These are phyloP conservation scores for Alloascoidea hylecoeti DNA, from an alignment of 805 yeast species.

Conservation along the genomic window DNA sequence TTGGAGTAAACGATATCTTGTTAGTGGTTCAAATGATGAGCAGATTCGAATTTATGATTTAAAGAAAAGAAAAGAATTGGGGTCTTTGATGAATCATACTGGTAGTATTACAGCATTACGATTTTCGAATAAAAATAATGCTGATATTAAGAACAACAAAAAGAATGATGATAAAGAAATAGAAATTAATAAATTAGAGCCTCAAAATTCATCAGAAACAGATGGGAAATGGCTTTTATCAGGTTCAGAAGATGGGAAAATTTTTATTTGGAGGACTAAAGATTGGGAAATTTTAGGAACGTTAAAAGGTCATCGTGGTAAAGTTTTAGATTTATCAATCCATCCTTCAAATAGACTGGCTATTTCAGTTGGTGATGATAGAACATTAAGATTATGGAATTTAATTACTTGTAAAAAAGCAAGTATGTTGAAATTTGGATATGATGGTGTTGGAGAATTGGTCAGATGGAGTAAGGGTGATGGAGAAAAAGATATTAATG, in stretches of 20 bases:
- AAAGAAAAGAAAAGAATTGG: constrained; percentile 87
- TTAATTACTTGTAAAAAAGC: constrained; percentile 95
- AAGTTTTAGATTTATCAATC: constrained; percentile 72
- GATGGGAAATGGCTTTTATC: constrained; percentile 84
- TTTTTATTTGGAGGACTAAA: constrained; percentile 86
- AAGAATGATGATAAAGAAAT: constrained; percentile 12
- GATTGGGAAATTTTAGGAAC: constrained; percentile 93
- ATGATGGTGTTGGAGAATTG: constrained; percentile 16
- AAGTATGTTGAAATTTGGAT: constrained; percentile 43
- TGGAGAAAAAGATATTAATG: too few relatives aligned
- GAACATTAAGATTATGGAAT: constrained; percentile 83
- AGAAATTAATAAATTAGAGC: constrained; percentile 5
- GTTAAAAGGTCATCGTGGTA: constrained; percentile 79
- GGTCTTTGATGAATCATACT: constrained; percentile 76
- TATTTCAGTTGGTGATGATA: constrained; percentile 76
- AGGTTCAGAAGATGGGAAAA: constrained; percentile 83
- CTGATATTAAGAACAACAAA: constrained; percentile 4
- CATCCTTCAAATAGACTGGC: constrained; percentile 90
- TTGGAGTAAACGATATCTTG: constrained; percentile 69
- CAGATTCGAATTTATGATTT: constrained; percentile 89
- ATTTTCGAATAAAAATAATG: constrained; percentile 43
- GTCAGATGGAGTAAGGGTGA: constrained; percentile 23
- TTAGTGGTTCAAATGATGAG: constrained; percentile 92
- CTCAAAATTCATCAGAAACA: too few relatives aligned
- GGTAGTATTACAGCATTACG: constrained; percentile 74